Base-by-base conservation (phyloP, 1,139 yeast species). In the Pichia sp. region DNA sequence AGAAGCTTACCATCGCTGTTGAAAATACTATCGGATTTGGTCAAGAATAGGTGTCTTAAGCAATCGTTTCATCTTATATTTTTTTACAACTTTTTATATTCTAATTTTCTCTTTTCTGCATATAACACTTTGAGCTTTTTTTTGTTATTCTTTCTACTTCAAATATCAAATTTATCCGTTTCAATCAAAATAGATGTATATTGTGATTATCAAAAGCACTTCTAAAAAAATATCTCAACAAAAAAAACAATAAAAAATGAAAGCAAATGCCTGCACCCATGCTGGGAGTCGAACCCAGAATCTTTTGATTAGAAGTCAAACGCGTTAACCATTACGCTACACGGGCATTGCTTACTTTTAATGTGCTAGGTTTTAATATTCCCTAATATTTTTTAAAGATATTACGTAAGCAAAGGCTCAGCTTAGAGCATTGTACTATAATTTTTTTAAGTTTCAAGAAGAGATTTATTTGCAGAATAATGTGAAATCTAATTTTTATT, bases 1-100 rank as follows among this genome's bases (percentile, higher is more conserved):
- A 74, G 60, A 76, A 76, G 55, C 68, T 76, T 50, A 73, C 81
- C 14, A 69, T 75, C 59, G 82, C 82, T 21, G 80, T 75, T 35
- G 82, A 76, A 58, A 80, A 76, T 60, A 76, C 82, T n/a, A 77
- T 76, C 60, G 82, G 82, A 28, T 76, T 76, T 54, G 98, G 98
- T 47, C 97, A 91, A 68, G 98, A 91, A 68, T 88, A 39, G 41
- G 35, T 34, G 18, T 31, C 12, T 19, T 25, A 34, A 18, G 26
- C 19, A 24, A 5, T 17, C 6, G 33, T 32, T 35, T 23, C 17
- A 11, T 28, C 30, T 30, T 6, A 15, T 23, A n/a, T 34, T 25
- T 24, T 34, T 31, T 14, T 26, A 17, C 25, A 14, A 12, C 25
- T 14, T 17, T 35, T 23, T 25, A 20, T 19, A 12, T 37, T 32